Conservation (phyloP, 495 filamentous ascomycete genomes). For the Penicillium manginii region DNA sequence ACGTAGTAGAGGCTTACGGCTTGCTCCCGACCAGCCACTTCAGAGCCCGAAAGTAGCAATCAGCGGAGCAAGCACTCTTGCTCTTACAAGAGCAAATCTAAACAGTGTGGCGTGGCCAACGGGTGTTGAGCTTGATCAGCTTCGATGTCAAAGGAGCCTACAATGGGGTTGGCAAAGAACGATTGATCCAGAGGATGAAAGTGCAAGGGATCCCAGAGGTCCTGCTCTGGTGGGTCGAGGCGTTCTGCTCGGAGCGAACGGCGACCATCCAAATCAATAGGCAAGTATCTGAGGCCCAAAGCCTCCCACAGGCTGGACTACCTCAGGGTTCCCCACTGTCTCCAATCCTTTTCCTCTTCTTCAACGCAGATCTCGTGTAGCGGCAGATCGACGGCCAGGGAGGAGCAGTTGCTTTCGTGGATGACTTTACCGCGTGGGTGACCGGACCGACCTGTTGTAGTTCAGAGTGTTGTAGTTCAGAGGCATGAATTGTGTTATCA, state of each 20-base stretch:
- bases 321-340: slow-evolving; percentile 37
- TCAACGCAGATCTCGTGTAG: slow-evolving; percentile 34
- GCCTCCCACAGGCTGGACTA: slow-evolving; percentile 23
- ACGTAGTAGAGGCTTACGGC: slow-evolving; percentile 26
- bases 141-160: slow-evolving; percentile 51
- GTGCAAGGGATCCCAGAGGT: slow-evolving; percentile 32
- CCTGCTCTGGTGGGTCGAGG: slow-evolving; percentile 36
- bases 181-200: slow-evolving; percentile 36
- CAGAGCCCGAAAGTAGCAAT: slow-evolving; percentile 12
- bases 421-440: slow-evolving; percentile 28
- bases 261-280: slow-evolving; percentile 18
- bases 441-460: slow-evolving; percentile 16
- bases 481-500: too few relatives aligned
- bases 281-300: slow-evolving; percentile 17
- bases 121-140: slow-evolving; percentile 35
- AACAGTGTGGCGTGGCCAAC: slow-evolving; percentile 21
- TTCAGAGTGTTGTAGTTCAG: too few relatives aligned
- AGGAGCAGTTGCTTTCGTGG: slow-evolving; percentile 25
- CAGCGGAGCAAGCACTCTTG: slow-evolving; percentile 27
- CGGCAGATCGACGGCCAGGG: slow-evolving; percentile 23
- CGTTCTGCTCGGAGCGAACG: slow-evolving; percentile 32
- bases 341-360: slow-evolving; percentile 37
- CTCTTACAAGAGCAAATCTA: slow-evolving; percentile 34
- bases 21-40: slow-evolving; percentile 12
- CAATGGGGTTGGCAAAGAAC: slow-evolving; percentile 40